phyloP scores from a whole-genome alignment of 1,284 basidiomycete genomes.

The Apiotrichum gracile region DNA sequence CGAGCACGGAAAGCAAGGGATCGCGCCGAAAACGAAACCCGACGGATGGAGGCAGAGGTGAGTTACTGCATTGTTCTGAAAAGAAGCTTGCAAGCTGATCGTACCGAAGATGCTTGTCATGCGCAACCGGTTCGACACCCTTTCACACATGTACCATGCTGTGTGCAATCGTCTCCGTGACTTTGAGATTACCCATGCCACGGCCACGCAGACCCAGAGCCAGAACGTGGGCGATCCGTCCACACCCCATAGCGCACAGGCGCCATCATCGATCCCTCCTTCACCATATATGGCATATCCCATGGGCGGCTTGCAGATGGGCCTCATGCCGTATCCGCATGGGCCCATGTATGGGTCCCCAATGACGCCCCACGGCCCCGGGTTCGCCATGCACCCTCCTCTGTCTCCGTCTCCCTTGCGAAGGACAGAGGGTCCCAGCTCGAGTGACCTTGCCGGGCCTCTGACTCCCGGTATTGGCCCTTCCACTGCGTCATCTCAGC shows the following conservation, averaged over 20 bases:
- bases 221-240: background rate
- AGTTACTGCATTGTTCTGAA: slow-evolving; percentile 2
- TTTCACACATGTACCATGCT: slow-evolving; percentile 17
- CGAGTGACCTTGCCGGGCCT: slow-evolving; percentile 29
- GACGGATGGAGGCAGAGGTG: slow-evolving; percentile 38
- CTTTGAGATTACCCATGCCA: background rate
- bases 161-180: slow-evolving; percentile 15
- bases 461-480: slow-evolving; percentile 25
- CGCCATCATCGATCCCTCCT: background rate
- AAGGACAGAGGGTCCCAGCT: background rate
- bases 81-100: background rate
- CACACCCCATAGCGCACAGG: background rate
- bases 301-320: background rate
- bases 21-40: slow-evolving; percentile 21
- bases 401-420: slow-evolving; percentile 5
- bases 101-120: slow-evolving; percentile 15
- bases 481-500: slow-evolving; percentile 1
- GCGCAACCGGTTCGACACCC: slow-evolving; percentile 12
- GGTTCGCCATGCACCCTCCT: background rate
- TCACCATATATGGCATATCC: slow-evolving; percentile 2
- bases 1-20: slow-evolving; percentile 19
- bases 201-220: background rate
- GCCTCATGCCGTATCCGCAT: background rate
- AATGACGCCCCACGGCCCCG: background rate
- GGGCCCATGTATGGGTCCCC: background rate